Evolutionary conservation across 768 basidiomycete genomes (phyloP), one percentile per base, ranked within the genome.

Genomic region (Cyclocybe aegerita): DNA sequence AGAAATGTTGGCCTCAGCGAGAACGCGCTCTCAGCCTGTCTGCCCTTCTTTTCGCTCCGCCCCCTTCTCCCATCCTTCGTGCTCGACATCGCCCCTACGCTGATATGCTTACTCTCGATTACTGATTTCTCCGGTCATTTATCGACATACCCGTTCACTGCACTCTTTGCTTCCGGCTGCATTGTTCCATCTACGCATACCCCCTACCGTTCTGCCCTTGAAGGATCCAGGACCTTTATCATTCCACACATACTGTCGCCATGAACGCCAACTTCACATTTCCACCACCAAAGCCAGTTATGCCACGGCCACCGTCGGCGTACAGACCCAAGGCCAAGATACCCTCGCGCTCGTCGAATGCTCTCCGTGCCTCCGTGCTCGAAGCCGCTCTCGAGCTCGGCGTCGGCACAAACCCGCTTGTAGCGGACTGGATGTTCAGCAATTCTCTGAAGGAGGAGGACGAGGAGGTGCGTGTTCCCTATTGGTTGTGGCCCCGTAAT

Each of bases 341-440:
- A n/a, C 45, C 58, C 44, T 48, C 64, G 15, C 79, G 84, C 36
- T 73, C 82, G 59, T 85, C 85, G 0, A 79, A 73, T 64, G 64
- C 77, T 10, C 71, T 89, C 14, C 78, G 88, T 11, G 86, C 88
- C 1, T 88, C 86, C 11, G 86, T 90, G 16, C 78, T 89, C 36
- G 86, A 90, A 60, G 84, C 76, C 6, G 88, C 87, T 6, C 73
- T 89, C 35, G 71, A 86, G 61, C 77, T 90, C 9, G 88, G 88
- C 3, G 62, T 89, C 14, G 78, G 78, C 31, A 75, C 67, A 32
- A 86, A 79, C 53, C 71, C 76, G 12, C 73, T 80, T 23, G 80
- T 89, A 14, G 78, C 85, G 4, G 72, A 83, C 53, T 87, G 87
- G 83, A 86, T 90, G 62, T 88, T 88, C 65, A 82, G 79, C 50